Percentiles rank a stretch among this genome's conserved stretches.
Conservation (phyloP, 2,329 filamentous ascomycete species). For the Didymellaceae sp. region DNA sequence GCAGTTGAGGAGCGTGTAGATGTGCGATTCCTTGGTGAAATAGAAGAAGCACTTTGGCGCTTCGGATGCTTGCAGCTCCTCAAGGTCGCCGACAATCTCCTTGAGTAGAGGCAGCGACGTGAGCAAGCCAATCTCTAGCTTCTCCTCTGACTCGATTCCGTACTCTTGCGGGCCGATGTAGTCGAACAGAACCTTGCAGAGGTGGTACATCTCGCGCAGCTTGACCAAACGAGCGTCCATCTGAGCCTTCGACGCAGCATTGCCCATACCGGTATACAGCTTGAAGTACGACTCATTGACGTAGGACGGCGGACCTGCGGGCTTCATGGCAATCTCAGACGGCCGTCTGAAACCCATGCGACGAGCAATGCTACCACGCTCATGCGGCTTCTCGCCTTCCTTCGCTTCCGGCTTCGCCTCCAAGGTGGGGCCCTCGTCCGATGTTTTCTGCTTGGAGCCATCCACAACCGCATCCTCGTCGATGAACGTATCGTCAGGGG, state of each 20-base stretch:
- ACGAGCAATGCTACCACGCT: conserved; percentile 51
- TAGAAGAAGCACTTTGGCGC: conserved; percentile 97
- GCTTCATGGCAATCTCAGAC: conserved; percentile 50
- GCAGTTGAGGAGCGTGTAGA: conserved; percentile 97
- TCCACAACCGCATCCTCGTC: conserved; percentile 62
- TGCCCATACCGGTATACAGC: conserved; percentile 77
- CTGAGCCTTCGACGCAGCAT: conserved; percentile 69
- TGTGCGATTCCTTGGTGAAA: conserved; percentile 98
- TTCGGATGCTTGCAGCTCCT: conserved; percentile 94
- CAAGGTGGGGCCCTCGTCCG: conserved; percentile 36
- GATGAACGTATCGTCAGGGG: conserved; percentile 78
- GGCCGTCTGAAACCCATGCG: conserved; percentile 61
- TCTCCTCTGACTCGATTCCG: conserved; percentile 92
- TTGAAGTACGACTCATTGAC: conserved; percentile 79
- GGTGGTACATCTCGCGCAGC: conserved; percentile 87
- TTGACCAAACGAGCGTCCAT: conserved; percentile 85
- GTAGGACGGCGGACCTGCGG: conserved; percentile 37
- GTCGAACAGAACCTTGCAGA: conserved; percentile 95
- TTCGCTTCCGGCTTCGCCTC: conserved; percentile 33
- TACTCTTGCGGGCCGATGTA: conserved; percentile 99
- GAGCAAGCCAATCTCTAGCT: conserved; percentile 95
- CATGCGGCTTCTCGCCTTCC: conserved; percentile 47
- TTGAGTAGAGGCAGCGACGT: conserved; percentile 92
- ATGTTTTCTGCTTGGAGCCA: conserved; percentile 39
- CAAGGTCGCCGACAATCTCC: conserved; percentile 95